Conservation (phyloP, 441 rosid species). For the Kokia cookei region DNA sequence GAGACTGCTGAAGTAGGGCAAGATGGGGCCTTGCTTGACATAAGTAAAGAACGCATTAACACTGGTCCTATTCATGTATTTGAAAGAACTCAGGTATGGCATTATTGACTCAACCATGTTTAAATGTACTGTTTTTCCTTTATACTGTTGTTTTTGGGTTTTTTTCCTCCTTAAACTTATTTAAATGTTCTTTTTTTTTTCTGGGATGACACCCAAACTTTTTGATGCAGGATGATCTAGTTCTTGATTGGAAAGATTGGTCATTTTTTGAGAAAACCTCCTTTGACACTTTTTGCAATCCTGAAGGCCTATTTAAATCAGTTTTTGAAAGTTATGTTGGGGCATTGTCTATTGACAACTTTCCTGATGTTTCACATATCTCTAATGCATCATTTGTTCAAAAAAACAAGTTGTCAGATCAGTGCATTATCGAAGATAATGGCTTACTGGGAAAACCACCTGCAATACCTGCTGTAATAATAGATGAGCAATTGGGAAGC, state of each 20-base stretch:
- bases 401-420: constrained; percentile 22
- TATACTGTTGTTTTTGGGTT: background rate
- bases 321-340: constrained; percentile 22
- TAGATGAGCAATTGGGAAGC: constrained; percentile 25
- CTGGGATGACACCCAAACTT: background rate
- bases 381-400: constrained; percentile 17
- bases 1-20: constrained; percentile 31
- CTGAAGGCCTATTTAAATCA: constrained; percentile 27
- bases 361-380: constrained; percentile 18
- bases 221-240: constrained; percentile 37
- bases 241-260: constrained; percentile 82
- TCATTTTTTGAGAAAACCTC: constrained; percentile 36
- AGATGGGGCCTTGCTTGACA: constrained; percentile 17
- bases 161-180: background rate
- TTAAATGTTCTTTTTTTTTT: background rate
- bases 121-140: background rate
- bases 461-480: constrained; percentile 16
- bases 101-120: background rate
- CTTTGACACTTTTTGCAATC: constrained; percentile 6
- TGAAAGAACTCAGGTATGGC: constrained; percentile 57
- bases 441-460: constrained; percentile 23
- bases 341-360: constrained; percentile 36
- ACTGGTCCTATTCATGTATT: constrained; percentile 88
- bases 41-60: constrained; percentile 23
- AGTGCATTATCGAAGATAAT: constrained; percentile 23